Conservation (phyloP, 2,329 filamentous ascomycete species). For the Calonectria leucothoes region DNA sequence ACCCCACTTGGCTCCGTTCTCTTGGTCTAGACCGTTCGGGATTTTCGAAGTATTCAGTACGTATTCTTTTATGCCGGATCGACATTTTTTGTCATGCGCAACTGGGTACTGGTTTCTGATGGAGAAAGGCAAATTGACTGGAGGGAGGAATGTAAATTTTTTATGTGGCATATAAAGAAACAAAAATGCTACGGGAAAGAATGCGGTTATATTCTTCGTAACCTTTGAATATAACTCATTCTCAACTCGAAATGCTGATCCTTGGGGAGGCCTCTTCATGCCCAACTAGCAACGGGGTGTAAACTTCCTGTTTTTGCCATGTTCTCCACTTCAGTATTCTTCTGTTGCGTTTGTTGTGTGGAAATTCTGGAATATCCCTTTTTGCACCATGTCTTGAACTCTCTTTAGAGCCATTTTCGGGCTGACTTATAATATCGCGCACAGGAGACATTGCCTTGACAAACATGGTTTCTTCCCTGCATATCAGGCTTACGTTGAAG, state of each 20-base stretch:
- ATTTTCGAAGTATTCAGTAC: neutral
- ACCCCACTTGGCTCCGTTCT: neutral
- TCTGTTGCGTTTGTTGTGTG: neutral
- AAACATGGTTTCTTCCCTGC: too few species aligned
- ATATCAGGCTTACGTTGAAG: neutral
- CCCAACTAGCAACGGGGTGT: neutral
- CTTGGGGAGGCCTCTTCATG: neutral
- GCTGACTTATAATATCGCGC: neutral
- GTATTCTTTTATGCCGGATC: neutral
- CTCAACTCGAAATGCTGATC: too few species aligned
- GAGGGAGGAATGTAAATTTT: neutral
- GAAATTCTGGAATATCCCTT: neutral
- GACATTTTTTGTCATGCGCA: neutral
- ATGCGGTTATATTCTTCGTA: neutral
- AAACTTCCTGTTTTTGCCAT: neutral
- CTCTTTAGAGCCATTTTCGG: too few species aligned
- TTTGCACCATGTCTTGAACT: neutral
- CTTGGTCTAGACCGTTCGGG: neutral
- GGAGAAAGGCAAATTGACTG: neutral
- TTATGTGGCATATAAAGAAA: neutral
- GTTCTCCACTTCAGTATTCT: neutral
- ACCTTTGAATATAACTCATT: too few species aligned
- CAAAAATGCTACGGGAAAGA: too few species aligned
- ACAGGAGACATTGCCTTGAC: neutral
- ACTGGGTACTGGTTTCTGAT: neutral